These are phyloP conservation scores for Plasmodium gaboni DNA, from an alignment of 169 alveolate genomes.

Conservation along the genomic window DNA sequence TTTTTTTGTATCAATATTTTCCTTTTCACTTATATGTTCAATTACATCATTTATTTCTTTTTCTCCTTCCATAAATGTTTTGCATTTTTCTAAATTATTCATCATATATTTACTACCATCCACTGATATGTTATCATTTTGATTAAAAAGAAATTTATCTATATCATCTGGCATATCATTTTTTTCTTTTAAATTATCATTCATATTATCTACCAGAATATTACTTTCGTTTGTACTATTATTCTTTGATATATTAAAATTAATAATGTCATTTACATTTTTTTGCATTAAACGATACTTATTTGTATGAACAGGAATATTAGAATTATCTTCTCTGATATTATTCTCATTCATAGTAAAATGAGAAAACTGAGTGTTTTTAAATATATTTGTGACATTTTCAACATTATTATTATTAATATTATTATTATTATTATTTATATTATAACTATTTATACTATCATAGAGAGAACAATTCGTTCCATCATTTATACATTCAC, in stretches of 20 bases:
- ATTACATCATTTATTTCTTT: too few relatives aligned
- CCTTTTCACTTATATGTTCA: too few relatives aligned
- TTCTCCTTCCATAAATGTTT: neutral
- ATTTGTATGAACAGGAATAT: neutral
- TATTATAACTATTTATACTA: neutral
- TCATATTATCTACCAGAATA: constrained; percentile 13
- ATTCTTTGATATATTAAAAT: constrained; percentile 19
- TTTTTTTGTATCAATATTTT: too few relatives aligned
- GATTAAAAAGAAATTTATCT: neutral
- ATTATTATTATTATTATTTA: constrained; percentile 26
- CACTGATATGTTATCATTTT: neutral
- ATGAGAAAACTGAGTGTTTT: neutral
- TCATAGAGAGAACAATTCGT: neutral
- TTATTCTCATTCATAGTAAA: neutral
- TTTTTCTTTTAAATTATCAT: constrained; percentile 4
- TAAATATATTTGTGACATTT: neutral
- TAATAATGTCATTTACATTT: constrained; percentile 10
- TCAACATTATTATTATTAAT: constrained; percentile 7
- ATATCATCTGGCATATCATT: constrained; percentile 10
- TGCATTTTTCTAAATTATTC: neutral
- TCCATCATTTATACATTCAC: constrained; percentile 6
- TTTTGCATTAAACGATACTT: neutral
- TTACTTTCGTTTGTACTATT: constrained; percentile 8
- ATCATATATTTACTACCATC: neutral
- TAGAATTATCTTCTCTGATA: neutral